Conservation (phyloP, 371 early-diverging fungal species). For the Circinella minor region DNA sequence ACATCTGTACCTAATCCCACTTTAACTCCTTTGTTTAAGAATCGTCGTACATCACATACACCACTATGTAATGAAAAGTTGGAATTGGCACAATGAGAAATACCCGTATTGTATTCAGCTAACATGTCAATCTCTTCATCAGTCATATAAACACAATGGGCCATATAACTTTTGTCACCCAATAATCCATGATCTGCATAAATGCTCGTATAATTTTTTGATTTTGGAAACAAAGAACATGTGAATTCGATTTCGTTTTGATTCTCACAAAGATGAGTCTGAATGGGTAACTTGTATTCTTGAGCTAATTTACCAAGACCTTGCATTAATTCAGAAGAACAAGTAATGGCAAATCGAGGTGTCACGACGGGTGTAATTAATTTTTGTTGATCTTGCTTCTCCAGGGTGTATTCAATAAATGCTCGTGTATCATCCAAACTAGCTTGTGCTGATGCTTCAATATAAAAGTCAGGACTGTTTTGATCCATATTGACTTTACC, state of each 20-base stretch:
- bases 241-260: slow-evolving; percentile 76
- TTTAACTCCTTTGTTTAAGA: slow-evolving; percentile 71
- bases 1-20: slow-evolving; percentile 95
- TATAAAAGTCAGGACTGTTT: slow-evolving; percentile 78
- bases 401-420: slow-evolving; percentile 65
- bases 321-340: slow-evolving; percentile 69
- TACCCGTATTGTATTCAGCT: slow-evolving; percentile 63
- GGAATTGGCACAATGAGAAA: slow-evolving; percentile 91
- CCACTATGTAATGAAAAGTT: slow-evolving; percentile 90
- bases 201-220: slow-evolving; percentile 72
- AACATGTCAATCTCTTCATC: slow-evolving; percentile 72
- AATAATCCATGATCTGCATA: slow-evolving; percentile 74
- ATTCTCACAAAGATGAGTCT: slow-evolving; percentile 89
- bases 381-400: slow-evolving; percentile 18
- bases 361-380: slow-evolving; percentile 80
- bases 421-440: slow-evolving; percentile 71
- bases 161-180: slow-evolving; percentile 78
- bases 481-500: slow-evolving; percentile 97
- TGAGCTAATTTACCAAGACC: slow-evolving; percentile 74
- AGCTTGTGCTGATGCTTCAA: slow-evolving; percentile 65
- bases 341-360: slow-evolving; percentile 90
- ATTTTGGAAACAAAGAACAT: slow-evolving; percentile 70
- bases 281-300: slow-evolving; percentile 71
- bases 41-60: slow-evolving; percentile 77
- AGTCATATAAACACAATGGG: slow-evolving; percentile 89